Base-by-base conservation (phyloP, 495 filamentous ascomycete genomes). In the Penicillium arizonense region DNA sequence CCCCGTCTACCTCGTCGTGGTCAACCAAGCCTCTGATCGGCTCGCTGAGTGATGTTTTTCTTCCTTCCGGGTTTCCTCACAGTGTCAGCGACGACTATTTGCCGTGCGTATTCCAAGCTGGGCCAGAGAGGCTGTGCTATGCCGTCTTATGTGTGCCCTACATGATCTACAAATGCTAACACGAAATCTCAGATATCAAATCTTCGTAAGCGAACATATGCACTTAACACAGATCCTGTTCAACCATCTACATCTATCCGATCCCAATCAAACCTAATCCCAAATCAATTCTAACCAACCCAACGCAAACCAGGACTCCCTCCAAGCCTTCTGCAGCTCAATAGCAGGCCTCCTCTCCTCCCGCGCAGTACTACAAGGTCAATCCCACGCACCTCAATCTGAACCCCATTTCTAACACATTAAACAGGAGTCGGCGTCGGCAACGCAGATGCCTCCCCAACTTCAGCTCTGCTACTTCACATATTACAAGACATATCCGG, bases 301-400 rank as follows among this genome's bases (percentile, higher is more conserved):
- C 34, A 42, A 28, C 14, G 5, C 14, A n/a, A 23, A 18, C 13
- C 9, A 91, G 87, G 94, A 98, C 77, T 96, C 93, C 0, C 78
- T 98, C 5, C 94, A 97, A 72, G 94, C 94, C 30, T 98, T 98
- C 71, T 89, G 89, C 47, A 94, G 89, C 63, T 94, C 91, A 43
- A 96, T 98, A 56, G 90, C 91, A 4, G 88, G 91, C 3, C 77
- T 98, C 8, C 75, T 98, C 32, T 87, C 90, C 37, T 94, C 88
- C 42, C 80, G 94, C 57, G 94, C 94, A 1, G 90, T 97, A 3
- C 80, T 98, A 36, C 83, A 96, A 83, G 92, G 91, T 80, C 63
- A 26, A 54, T 49, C 14, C 46, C 52, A 48, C 9, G 8, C 20
- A 44, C 13, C 13, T 43, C 43, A 53, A 38, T 36, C 23, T 20